These are phyloP conservation scores for Solanum pimpinellifolium DNA, from an alignment of 257 asterid genomes.

Conservation along the genomic window DNA sequence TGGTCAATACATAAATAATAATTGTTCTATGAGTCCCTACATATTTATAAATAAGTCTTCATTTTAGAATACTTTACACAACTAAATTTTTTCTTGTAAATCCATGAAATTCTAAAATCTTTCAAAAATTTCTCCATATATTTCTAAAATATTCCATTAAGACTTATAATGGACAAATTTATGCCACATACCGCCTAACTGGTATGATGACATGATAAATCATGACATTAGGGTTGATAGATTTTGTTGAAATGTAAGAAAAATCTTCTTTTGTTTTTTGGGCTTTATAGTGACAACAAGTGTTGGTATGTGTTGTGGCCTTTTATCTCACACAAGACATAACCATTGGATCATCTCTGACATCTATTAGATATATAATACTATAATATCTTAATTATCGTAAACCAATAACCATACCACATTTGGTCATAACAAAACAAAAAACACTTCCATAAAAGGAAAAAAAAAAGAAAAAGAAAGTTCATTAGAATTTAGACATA, in stretches of 20 bases:
- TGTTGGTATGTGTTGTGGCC: background rate
- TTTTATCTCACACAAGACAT: background rate
- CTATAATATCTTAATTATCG: background rate
- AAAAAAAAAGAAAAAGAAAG: background rate
- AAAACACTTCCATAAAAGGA: background rate
- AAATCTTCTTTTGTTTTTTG: background rate
- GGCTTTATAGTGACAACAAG: background rate
- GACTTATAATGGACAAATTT: no score
- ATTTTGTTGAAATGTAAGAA: background rate
- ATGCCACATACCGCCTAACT: no score
- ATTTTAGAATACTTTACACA: no score
- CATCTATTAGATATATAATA: no score
- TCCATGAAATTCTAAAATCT: no score
- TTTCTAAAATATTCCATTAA: no score
- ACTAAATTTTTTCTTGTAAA: no score
- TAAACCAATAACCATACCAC: background rate
- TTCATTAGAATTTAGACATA: background rate
- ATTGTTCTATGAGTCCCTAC: no score
- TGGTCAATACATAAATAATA: no score
- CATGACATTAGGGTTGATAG: background rate
- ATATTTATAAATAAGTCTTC: no score
- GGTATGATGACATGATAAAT: no score
- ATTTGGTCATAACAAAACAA: background rate
- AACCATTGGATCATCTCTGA: background rate
- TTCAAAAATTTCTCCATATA: no score